Base-by-base conservation (phyloP, 495 filamentous ascomycete genomes). In the Penicillium simplicissimum region DNA sequence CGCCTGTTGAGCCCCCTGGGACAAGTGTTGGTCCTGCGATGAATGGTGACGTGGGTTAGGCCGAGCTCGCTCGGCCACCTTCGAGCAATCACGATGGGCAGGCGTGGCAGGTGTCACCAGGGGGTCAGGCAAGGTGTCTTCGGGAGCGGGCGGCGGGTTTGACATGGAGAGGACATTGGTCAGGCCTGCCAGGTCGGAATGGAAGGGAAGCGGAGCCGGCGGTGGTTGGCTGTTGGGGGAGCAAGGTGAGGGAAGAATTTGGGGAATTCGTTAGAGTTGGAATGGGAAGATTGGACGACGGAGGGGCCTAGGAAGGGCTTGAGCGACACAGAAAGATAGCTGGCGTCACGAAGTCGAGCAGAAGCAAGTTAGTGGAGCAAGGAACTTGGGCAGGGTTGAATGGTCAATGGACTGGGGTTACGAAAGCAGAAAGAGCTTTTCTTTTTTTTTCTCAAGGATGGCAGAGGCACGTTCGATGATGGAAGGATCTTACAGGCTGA, bases 131-230 rank as follows among this genome's bases (percentile, higher is more conserved):
- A 72, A 71, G 72, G 74, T 71, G 67, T 79, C 67, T 70, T 76
- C 76, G 72, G 80, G 68, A 73, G 75, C 79, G 74, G 74, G 72
- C 74, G 75, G 72, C 74, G 77, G 71, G 36, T 71, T 82, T 82
- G 82, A 84, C 82, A 84, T 84, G 82, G 73, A 74, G 72, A 76
- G 73, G 70, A 80, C 82, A 84, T 83, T 80, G 80, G 80, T 80
- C 74, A 77, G 67, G 67, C 43, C 63, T 71, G 61, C 69, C 69
- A 61, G 67, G 67, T 68, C 63, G 69, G 68, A 67, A 70, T 59
- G 60, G 70, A 68, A 67, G 55, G 67, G 67, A 69, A 73, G 64
- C 59, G 67, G 64, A 64, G 54, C 52, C 54, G 37, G 58, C 48
- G 57, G n/a, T 33, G 36, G 55, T 48, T 52, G 57, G 36, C 59